Base-by-base conservation (phyloP, 306 rosid species). In the Vicia villosa region DNA sequence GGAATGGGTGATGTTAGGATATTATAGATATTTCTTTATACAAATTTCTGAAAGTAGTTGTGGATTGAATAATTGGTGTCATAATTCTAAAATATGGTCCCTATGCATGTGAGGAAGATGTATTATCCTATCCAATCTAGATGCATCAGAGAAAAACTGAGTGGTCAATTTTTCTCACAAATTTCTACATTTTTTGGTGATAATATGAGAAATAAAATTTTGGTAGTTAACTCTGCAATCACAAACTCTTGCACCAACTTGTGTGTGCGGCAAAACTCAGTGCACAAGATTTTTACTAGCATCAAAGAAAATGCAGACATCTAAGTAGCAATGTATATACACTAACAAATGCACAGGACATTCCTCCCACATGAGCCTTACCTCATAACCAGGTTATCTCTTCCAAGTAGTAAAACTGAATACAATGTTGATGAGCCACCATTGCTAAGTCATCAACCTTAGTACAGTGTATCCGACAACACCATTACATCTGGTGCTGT, bases 151-250 rank as follows among this genome's bases (percentile, higher is more conserved):
- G 11, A 56, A 56, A 56, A 40, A 2, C 38, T 14, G 63, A 32
- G 61, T 68, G 62, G 72, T 68, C 61, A 34, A 68, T 50, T 68
- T 68, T 21, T 19, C 49, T 50, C 49, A 34, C 20, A 50, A 50
- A 20, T 17, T 34, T n/a, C 52, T n/a, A 46, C 52, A 15, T 15
- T 21, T 46, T 15, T 15, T n/a, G 14, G 12, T 13, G 45, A 40
- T 4, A 40, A 40, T 9, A 10, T 40, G 45, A 40, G 12, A 40
- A 40, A 40, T 12, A 40, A 40, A 10, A 11, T 12, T 40, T 4
- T 6, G 5, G 38, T 17, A 43, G 50, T 49, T 16, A 70, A 34
- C 38, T 22, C 62, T 42, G n/a, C n/a, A n/a, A n/a, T n/a, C n/a
- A n/a, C n/a, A n/a, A n/a, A n/a, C n/a, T n/a, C n/a, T n/a, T 21